These are phyloP conservation scores for Mycena vulgaris DNA, from an alignment of 768 basidiomycete species.

Conservation along the genomic window DNA sequence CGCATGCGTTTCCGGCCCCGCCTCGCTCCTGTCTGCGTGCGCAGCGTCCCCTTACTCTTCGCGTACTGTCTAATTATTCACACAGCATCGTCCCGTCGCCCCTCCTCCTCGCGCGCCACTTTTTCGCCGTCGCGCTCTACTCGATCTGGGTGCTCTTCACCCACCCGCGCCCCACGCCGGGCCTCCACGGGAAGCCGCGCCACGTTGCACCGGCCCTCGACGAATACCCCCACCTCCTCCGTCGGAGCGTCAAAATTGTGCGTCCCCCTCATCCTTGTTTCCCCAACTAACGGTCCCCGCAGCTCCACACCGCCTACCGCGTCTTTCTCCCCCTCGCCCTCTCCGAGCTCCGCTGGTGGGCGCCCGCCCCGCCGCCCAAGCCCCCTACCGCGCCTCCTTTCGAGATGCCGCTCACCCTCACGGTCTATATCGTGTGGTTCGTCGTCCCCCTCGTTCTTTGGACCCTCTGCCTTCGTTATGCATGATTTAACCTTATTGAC, in stretches of 20 bases:
- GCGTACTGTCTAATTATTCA: not conserved
- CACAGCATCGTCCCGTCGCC: slow-evolving; percentile 84
- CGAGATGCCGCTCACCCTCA: slow-evolving; percentile 4
- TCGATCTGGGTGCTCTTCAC: slow-evolving; percentile 93
- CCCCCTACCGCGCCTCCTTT: not conserved
- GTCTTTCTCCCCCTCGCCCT: slow-evolving; percentile 13
- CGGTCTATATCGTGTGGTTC: slow-evolving; percentile 16
- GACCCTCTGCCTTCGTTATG: slow-evolving; percentile 36
- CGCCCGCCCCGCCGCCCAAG: slow-evolving; percentile 3
- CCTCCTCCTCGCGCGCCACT: slow-evolving; percentile 86
- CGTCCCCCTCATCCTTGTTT: not conserved
- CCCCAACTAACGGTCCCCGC: not conserved
- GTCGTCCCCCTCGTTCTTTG: slow-evolving; percentile 19
- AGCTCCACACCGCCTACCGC: slow-evolving; percentile 10
- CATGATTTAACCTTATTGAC: not conserved
- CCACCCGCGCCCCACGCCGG: slow-evolving; percentile 50
- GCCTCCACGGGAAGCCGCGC: slow-evolving; percentile 53
- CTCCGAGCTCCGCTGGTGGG: slow-evolving; percentile 30
- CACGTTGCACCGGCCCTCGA: slow-evolving; percentile 61
- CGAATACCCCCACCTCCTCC: slow-evolving; percentile 77
- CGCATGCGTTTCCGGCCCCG: slow-evolving; percentile 88
- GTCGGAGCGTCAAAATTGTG: slow-evolving; percentile 10
- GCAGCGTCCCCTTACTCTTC: slow-evolving; percentile 39
- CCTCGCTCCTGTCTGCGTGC: slow-evolving; percentile 90
- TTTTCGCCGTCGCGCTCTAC: slow-evolving; percentile 95